Conservation (phyloP, 805 yeast genomes). For the Martiniozyma abietophila region DNA sequence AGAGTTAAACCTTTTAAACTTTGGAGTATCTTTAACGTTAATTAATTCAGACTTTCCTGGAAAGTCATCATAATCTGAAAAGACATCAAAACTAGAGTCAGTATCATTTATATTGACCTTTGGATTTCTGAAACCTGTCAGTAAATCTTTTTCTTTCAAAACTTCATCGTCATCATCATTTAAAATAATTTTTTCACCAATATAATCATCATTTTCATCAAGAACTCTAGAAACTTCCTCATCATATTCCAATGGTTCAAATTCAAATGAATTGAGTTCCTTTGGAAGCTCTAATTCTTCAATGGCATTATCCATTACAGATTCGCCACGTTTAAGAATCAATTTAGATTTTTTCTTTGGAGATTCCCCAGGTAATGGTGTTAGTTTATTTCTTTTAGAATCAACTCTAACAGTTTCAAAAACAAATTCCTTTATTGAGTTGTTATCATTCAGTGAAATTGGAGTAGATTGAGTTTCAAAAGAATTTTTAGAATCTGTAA, state of each 20-base stretch:
- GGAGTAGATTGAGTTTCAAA: background rate
- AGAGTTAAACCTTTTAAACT: no score
- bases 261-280: background rate
- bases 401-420: background rate
- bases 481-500: background rate
- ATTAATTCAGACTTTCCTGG: no score
- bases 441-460: background rate
- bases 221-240: conserved; percentile 10
- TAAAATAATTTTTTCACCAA: conserved; percentile 6
- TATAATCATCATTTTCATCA: conserved; percentile 7
- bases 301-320: background rate
- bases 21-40: no score
- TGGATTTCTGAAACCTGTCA: no score
- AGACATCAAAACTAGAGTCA: no score
- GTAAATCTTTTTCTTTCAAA: background rate
- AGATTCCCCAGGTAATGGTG: background rate
- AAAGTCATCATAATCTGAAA: no score
- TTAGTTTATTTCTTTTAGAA: background rate
- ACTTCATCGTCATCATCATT: conserved; percentile 3
- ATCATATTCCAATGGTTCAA: conserved; percentile 10
- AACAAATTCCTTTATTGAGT: background rate
- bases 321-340: background rate
- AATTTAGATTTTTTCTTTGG: conserved; percentile 8
- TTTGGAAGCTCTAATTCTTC: background rate
- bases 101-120: no score